Evolutionary conservation across 805 yeast species (phyloP), one percentile per base, ranked within the genome.

Genomic region (Debaryomyces tyrocola): DNA sequence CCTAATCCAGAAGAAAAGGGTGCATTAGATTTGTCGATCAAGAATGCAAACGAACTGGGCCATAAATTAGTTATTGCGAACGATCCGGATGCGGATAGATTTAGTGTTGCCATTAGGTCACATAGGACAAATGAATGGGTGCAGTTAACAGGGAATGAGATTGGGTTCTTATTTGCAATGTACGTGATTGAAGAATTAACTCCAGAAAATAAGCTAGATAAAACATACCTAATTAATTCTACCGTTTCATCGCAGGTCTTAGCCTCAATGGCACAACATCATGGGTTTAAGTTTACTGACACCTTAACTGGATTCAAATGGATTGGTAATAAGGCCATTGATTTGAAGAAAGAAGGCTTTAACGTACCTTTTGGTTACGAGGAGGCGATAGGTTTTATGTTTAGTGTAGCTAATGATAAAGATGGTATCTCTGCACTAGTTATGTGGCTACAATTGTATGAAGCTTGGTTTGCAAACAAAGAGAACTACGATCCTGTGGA

Each of bases 1-100:
- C 99, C 99, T 4, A 92, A 92, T 58, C 99, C 99, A 0, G 99
- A 92, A 64, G 99, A 92, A 59, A 80, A 83, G 51, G 97, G 97
- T 2, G 98, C 98, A 0, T 71, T 94, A 45, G 85, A 82, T 53
- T 59, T 85, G 43, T 92, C 96, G 0, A 83, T 84, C 15, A 43
- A 60, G 8, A 62, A 66, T 2, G 97, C 96, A 0, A 83, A 87
- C 35, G 44, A 52, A 0, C 61, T 66, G 2, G 73, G 73, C 0
- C 63, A 77, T 20, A 60, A 68, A 2, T 61, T 90, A 27, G 92
- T 92, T 1, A 57, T 92, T 2, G 96, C 97, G 1, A 92, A 86
- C 63, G 99, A 92, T 60, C 99, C 99, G 0, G 99, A 92, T 66
- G 99, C 98, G 0, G 99, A 92, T 63, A 74, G 99, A 48, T 92